Base-by-base conservation (phyloP, 2,329 filamentous ascomycete species). In the Pyrenophora graminea region DNA sequence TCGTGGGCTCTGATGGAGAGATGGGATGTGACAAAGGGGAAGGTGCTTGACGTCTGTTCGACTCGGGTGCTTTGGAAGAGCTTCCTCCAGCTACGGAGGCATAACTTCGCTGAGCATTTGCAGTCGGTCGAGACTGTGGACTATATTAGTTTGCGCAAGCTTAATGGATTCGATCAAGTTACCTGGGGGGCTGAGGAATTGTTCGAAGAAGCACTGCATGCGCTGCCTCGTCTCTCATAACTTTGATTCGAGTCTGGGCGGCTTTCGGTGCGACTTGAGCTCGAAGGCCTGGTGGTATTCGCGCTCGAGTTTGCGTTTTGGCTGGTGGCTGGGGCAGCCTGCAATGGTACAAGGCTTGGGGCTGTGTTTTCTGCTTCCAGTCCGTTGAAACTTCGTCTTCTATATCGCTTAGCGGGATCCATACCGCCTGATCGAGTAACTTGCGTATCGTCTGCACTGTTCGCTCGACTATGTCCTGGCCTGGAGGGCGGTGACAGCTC, bases 321-420 rank as follows among this genome's bases (percentile, higher is more conserved):
- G 10, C 54, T 31, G 31, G 40, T 54, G 32, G 32, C 39, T 13
- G 39, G 51, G 51, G 33, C 48, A 23, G 51, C 54, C 37, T 59
- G 56, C 30, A 59, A 48, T 19, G 59, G 55, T 33, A 60, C 58
- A 41, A 63, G 45, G 40, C 48, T 61, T 5, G 57, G 39, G 15
- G 62, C 44, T 45, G 61, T 52, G 15, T 55, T 65, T 42, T 69
- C 67, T 27, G 64, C 73, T 38, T 80, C 77, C 53, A 87, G 76
- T 49, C 85, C 87, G 59, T 90, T 90, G 76, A 95, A 83, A 74
- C 91, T 97, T 60, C 91, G 85, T 68, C 91, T 85, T 63, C 91
- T 83, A 74, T 91, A 88, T 67, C 90, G 83, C 74, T 88, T 91
- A 8, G 86, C 83, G 31, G 88, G 81, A 23, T 93, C 90, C 15